Evolutionary conservation across 202 grass and related monocot genomes (phyloP), one percentile per base, ranked within the genome.

Genomic region (Musa balbisiana): DNA sequence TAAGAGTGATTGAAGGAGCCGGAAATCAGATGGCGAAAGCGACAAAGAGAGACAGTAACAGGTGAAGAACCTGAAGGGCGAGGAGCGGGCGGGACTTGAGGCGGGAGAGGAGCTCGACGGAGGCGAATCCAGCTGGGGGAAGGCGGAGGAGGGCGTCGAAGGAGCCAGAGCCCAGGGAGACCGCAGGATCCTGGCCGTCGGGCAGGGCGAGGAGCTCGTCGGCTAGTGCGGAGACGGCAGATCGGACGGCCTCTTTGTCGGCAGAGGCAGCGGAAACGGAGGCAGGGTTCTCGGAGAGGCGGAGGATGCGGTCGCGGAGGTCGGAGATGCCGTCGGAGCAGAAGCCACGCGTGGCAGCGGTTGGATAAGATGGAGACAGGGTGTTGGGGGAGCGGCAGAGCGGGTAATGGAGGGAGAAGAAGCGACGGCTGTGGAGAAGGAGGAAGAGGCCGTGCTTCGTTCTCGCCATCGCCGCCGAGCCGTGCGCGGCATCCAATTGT

Each of bases 1-100:
- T 70, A 12, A 53, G 20, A 52, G 9, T 77, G 13, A 2, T 1
- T 27, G 12, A 50, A 52, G 17, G 52, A 62, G 5, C 13, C 24
- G 21, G 9, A 70, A 55, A 55, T 14, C 15, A 26, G 56, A 69
- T 17, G 11, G 25, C 15, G 10, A 17, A 27, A 56, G 21, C 17
- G 43, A 0, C 60, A 65, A 11, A 5, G 21, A 43, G 20, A 25
- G 5, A 17, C 33, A 43, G 33, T 43, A 43, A 43, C 33, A 43
- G 2, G 49, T 14, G 43, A 49, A 51, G 58, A 20, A 80, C 78
- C 69, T 80, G 54, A 58, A 80, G 78, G 56, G 78, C 78, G 78
- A 80, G 69, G 78, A 80, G 68, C 1, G 78, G 78, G 58, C 55
- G 56, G 49, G 49, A 64, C 9, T 80, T 64, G 49, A 80, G 78